Conservation (phyloP, 352 stramenopile genomes). For the Phytopythium kandeliae region DNA sequence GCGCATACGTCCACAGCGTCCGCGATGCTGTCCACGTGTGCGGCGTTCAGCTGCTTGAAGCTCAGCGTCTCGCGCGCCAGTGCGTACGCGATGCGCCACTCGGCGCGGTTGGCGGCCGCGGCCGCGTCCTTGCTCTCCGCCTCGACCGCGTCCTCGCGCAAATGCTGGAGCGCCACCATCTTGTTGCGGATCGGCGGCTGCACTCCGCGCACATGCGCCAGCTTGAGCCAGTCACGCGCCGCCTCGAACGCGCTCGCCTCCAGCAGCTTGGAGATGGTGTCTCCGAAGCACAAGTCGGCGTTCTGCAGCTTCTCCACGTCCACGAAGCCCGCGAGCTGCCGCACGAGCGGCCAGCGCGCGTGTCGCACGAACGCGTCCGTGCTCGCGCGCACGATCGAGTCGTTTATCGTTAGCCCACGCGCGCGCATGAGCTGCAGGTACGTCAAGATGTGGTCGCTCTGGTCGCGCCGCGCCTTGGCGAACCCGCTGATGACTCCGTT, state of each 20-base stretch:
- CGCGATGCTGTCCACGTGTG: slow-evolving; percentile 63
- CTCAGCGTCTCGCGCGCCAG: slow-evolving; percentile 66
- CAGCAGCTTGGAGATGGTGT: slow-evolving; percentile 78
- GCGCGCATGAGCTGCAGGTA: slow-evolving; percentile 53
- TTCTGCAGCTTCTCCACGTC: slow-evolving; percentile 46
- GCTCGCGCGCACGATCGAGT: slow-evolving; percentile 68
- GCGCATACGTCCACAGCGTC: slow-evolving; percentile 66
- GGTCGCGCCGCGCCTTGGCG: slow-evolving; percentile 63
- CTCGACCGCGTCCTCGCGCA: slow-evolving; percentile 22
- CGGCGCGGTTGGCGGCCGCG: slow-evolving; percentile 1
- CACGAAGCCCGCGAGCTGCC: slow-evolving; percentile 37
- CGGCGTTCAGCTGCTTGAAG: slow-evolving; percentile 55
- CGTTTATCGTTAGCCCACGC: slow-evolving; percentile 50
- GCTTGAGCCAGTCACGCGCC: slow-evolving; percentile 52
- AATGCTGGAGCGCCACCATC: slow-evolving; percentile 34
- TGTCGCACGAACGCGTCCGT: slow-evolving; percentile 71
- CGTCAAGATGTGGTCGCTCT: slow-evolving; percentile 53
- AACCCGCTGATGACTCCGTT: slow-evolving; percentile 81
- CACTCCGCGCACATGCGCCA: slow-evolving; percentile 38
- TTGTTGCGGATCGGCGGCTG: slow-evolving; percentile 64
- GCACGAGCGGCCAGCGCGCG: slow-evolving; percentile 49
- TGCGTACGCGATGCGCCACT: slow-evolving; percentile 75
- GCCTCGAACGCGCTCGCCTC: slow-evolving; percentile 43
- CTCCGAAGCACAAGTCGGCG: slow-evolving; percentile 53
- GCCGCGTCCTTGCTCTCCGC: slow-evolving; percentile 10